Percentiles rank a stretch among this genome's conserved stretches.
phyloP scores from a whole-genome alignment of 345 rosid species.

The Euclidium syriacum region DNA sequence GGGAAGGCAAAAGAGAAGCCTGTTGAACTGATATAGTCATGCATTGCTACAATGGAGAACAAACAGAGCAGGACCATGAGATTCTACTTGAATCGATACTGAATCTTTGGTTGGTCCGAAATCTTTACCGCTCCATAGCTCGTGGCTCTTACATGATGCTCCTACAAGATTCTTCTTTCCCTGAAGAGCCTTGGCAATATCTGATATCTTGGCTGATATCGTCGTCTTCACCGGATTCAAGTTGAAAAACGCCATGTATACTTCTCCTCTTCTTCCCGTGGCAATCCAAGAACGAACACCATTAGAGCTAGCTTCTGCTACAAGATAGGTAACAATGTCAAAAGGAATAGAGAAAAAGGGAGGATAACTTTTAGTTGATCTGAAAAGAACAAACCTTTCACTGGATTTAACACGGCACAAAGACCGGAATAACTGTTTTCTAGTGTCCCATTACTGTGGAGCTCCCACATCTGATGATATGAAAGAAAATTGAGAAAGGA shows the following conservation, averaged over 20 bases:
- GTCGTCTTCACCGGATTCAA: constrained; percentile 39
- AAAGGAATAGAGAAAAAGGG: background rate
- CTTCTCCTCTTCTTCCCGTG: constrained; percentile 62
- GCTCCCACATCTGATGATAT: constrained; percentile 74
- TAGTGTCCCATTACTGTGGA: constrained; percentile 52
- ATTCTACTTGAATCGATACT: constrained; percentile 39
- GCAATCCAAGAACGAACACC: constrained; percentile 88
- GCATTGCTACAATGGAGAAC: constrained; percentile 44
- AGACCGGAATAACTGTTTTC: constrained; percentile 76
- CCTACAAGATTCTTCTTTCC: constrained; percentile 29
- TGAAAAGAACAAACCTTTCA: constrained; percentile 41
- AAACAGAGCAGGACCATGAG: constrained; percentile 58
- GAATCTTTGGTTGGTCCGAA: constrained; percentile 25
- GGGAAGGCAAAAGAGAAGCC: background rate
- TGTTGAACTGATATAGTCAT: constrained; percentile 6
- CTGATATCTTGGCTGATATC: constrained; percentile 52
- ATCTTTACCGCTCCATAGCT: constrained; percentile 59
- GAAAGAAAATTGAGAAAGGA: background rate
- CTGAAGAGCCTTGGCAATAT: constrained; percentile 46
- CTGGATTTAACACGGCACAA: constrained; percentile 56
- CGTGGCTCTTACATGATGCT: constrained; percentile 43
- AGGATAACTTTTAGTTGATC: background rate
- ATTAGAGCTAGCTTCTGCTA: constrained; percentile 24
- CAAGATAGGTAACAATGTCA: constrained; percentile 6
- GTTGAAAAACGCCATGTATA: constrained; percentile 62